A percentile compares a stretch with the other conserved stretches of the same genome.
Evolutionary conservation across 2,329 filamentous ascomycete species (phyloP).

Genomic region (Aspergillus neotritici): DNA sequence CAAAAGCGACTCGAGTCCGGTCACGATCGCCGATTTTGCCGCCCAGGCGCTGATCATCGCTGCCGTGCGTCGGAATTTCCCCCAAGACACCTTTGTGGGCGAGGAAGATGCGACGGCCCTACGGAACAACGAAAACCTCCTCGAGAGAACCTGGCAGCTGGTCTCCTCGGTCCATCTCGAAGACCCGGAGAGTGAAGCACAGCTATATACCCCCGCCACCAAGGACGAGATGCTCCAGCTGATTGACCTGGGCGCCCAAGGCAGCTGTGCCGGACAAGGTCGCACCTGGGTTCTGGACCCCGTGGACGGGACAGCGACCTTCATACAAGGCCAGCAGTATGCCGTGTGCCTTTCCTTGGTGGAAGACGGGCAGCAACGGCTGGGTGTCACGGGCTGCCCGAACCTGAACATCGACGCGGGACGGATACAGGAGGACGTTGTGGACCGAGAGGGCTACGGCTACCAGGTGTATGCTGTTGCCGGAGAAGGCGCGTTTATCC

Average conservation of each 20-base stretch:
- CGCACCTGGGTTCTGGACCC: conserved; percentile 60
- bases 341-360: conserved; percentile 57
- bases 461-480: conserved; percentile 47
- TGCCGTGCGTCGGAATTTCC: conserved; percentile 50
- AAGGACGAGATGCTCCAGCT: conserved; percentile 54
- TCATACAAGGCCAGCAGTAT: conserved; percentile 57
- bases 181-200: conserved; percentile 26
- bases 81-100: conserved; percentile 54
- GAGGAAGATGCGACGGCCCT: conserved; percentile 56
- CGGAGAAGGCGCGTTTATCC: conserved; percentile 41
- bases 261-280: conserved; percentile 34
- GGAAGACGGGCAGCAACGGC: conserved; percentile 51
- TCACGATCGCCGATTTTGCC: conserved; percentile 60
- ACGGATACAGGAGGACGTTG: conserved; percentile 32
- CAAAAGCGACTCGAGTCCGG: conserved; percentile 56
- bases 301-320: conserved; percentile 59
- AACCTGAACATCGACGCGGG: conserved; percentile 48
- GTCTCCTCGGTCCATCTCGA: conserved; percentile 38
- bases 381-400: conserved; percentile 59
- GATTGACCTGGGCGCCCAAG: conserved; percentile 54
- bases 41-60: conserved; percentile 58
- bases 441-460: conserved; percentile 44
- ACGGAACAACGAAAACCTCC: conserved; percentile 44
- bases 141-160: conserved; percentile 52
- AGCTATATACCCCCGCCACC: conserved; percentile 39